Conservation (phyloP, 148 eudicot genomes). For the Fagopyrum tataricum region DNA sequence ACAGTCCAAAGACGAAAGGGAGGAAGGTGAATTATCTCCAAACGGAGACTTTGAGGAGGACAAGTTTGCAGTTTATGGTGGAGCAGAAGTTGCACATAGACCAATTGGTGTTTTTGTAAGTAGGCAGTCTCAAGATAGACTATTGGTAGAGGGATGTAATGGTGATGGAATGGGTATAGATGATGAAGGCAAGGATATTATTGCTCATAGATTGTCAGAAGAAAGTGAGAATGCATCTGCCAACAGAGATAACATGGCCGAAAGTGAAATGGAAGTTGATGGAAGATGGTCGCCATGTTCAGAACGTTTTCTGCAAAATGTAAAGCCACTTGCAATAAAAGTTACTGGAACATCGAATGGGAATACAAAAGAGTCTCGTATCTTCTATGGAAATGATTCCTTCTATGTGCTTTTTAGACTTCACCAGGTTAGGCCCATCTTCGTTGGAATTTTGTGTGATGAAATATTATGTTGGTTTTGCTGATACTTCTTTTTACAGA, state of each 20-base stretch:
- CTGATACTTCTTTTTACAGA: constrained; percentile 28
- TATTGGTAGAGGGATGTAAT: constrained; percentile 25
- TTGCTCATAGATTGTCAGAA: constrained; percentile 20
- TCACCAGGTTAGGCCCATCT: constrained; percentile 51
- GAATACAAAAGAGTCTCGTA: constrained; percentile 39
- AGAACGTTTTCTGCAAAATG: constrained; percentile 43
- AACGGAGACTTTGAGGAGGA: constrained; percentile 65
- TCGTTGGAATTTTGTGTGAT: constrained; percentile 2
- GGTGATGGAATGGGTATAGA: constrained; percentile 35
- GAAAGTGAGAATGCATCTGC: constrained; percentile 81
- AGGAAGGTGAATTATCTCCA: constrained; percentile 85
- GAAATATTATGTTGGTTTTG: background rate
- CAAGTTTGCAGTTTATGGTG: constrained; percentile 32
- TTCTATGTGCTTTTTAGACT: constrained; percentile 78
- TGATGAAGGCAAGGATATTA: constrained; percentile 57
- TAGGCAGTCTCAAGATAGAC: constrained; percentile 17
- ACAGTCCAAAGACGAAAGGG: constrained; percentile 60
- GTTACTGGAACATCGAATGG: constrained; percentile 33
- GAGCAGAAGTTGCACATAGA: constrained; percentile 25
- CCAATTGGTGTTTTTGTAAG: constrained; percentile 8
- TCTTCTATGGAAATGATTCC: constrained; percentile 78
- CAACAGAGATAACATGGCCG: constrained; percentile 70
- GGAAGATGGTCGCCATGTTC: constrained; percentile 34
- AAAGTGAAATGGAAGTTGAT: constrained; percentile 72
- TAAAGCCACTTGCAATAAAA: constrained; percentile 71